phyloP scores from a whole-genome alignment of 345 rosid species.

The Salix purpurea region DNA sequence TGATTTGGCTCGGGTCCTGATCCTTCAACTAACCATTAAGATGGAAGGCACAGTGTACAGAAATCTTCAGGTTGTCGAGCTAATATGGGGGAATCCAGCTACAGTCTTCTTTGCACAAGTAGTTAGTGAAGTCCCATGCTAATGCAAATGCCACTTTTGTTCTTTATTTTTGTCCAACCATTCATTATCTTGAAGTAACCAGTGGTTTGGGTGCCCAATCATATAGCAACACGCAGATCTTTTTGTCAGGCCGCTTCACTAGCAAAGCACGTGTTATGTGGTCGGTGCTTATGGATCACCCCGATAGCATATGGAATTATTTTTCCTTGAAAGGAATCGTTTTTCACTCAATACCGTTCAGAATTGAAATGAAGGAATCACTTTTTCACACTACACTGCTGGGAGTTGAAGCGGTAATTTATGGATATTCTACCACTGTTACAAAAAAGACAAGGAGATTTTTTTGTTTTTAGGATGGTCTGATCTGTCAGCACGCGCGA shows the following conservation, averaged over 20 bases:
- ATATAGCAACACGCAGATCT: neutral
- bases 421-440: neutral
- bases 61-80: slow-evolving; percentile 6
- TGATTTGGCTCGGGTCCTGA: neutral
- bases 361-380: too few relatives aligned
- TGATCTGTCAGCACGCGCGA: too few relatives aligned
- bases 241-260: neutral
- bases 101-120: neutral
- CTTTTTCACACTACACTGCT: neutral
- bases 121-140: neutral
- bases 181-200: neutral
- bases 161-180: neutral
- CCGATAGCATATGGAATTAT: neutral
- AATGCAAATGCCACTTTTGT: neutral
- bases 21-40: neutral
- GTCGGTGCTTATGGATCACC: neutral
- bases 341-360: neutral
- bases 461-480: neutral
- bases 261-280: neutral
- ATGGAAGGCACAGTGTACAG: slow-evolving; percentile 15
- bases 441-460: neutral
- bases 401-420: neutral
- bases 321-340: neutral
- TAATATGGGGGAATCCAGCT: neutral
- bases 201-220: neutral